Percentiles rank a stretch among this genome's conserved stretches.
These are phyloP conservation scores for Musa balbisiana DNA, from an alignment of 202 grass and related monocot species.

Conservation along the genomic window DNA sequence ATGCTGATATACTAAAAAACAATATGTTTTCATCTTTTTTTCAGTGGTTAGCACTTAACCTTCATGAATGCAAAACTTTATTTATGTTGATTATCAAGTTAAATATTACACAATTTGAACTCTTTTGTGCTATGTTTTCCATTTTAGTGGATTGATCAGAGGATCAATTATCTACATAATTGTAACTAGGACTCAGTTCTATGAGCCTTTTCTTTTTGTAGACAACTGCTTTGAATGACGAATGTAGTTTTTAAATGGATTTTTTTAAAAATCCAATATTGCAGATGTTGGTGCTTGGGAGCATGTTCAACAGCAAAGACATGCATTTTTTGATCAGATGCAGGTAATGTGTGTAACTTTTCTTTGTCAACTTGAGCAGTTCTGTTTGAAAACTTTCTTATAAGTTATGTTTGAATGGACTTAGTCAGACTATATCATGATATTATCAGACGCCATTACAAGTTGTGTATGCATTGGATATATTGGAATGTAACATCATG, in stretches of 20 bases:
- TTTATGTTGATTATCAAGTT: background rate
- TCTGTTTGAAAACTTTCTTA: background rate
- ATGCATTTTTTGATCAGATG: conserved; percentile 90
- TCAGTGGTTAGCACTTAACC: background rate
- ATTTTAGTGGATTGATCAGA: background rate
- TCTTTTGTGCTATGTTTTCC: background rate
- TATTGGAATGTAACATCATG: background rate
- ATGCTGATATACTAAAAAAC: too few relatives aligned
- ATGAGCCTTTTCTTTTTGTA: background rate
- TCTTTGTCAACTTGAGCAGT: background rate
- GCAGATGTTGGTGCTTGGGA: conserved; percentile 89
- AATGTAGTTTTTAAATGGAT: background rate
- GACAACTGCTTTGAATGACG: background rate
- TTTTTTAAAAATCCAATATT: background rate
- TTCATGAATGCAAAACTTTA: background rate
- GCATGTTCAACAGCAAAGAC: conserved; percentile 84
- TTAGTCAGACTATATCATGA: background rate
- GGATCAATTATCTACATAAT: background rate
- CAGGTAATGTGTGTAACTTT: conserved; percentile 37
- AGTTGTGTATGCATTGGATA: background rate
- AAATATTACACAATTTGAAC: background rate
- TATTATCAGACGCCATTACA: background rate
- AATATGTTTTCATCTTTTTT: background rate
- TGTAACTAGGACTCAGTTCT: background rate
- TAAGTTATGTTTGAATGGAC: background rate